Evolutionary conservation across 108 stramenopile species (phyloP).

Genomic region (Fistulifera pelliculosa): DNA sequence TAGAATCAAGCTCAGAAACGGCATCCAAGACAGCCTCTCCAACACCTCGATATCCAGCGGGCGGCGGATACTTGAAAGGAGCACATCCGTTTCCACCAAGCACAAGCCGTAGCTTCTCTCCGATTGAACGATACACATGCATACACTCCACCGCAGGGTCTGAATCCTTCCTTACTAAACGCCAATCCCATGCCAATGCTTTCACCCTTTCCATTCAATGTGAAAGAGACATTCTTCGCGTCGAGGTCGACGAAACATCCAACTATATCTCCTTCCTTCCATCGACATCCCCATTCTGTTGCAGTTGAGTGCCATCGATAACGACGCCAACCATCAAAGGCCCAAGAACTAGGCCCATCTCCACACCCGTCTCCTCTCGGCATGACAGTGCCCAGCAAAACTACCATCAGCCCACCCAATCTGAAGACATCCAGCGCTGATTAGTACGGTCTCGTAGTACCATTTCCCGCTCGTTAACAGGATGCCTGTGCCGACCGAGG

Average conservation of each 20-base stretch:
- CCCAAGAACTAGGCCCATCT: conserved; percentile 89
- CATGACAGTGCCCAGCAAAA: conserved; percentile 77
- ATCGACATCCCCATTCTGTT: conserved; percentile 90
- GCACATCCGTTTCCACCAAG: conserved; percentile 62
- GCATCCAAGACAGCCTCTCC: conserved; percentile 64
- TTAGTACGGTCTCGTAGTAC: conserved; percentile 90
- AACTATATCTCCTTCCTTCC: conserved; percentile 86
- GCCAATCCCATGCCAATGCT: conserved; percentile 85
- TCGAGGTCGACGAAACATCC: conserved; percentile 89
- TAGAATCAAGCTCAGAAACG: conserved; percentile 42
- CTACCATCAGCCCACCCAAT: conserved; percentile 91
- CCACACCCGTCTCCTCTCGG: conserved; percentile 87
- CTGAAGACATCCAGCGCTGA: conserved; percentile 89
- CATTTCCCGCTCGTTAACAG: conserved; percentile 78
- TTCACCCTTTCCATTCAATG: conserved; percentile 81
- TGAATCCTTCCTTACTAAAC: conserved; percentile 71
- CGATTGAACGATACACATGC: conserved; percentile 86
- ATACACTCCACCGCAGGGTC: conserved; percentile 81
- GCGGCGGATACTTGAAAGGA: conserved; percentile 57
- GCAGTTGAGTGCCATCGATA: conserved; percentile 86
- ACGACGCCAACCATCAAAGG: conserved; percentile 92
- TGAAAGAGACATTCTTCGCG: conserved; percentile 72
- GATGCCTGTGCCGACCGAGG: conserved; percentile 78
- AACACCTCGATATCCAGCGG: conserved; percentile 66
- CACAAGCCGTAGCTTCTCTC: conserved; percentile 62